Percentiles rank a stretch among this genome's conserved stretches.
phyloP scores from a whole-genome alignment of 805 yeast species.

The Nadsonia fulvescens region DNA sequence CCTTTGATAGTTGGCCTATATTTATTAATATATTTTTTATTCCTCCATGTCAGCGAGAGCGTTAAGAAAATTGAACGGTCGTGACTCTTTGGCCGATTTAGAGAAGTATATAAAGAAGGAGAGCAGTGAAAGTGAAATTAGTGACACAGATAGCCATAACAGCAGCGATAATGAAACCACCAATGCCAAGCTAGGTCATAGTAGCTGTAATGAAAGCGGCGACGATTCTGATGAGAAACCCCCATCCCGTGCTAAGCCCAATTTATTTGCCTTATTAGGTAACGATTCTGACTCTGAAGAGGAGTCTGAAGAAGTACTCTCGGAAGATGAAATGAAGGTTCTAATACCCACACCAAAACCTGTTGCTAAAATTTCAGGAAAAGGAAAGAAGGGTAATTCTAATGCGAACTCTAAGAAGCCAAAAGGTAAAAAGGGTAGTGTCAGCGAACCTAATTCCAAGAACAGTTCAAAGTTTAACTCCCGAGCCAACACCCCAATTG shows the following conservation, averaged over 20 bases:
- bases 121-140: constrained; percentile 1
- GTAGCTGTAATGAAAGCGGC: constrained; percentile 1
- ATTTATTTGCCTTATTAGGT: constrained; percentile 15
- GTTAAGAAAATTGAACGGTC: constrained; percentile 1
- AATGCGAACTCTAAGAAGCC: no score
- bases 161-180: constrained; percentile 4
- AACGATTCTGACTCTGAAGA: constrained; percentile 11
- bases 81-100: not conserved
- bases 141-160: not conserved
- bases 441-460: no score
- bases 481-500: no score
- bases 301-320: constrained; percentile 4
- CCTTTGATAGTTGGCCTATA: no score
- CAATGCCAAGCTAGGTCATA: no score
- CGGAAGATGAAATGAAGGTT: no score
- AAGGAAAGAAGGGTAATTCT: no score
- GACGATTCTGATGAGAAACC: constrained; percentile 2
- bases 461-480: no score
- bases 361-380: constrained; percentile 1
- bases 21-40: no score
- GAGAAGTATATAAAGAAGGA: constrained; percentile 1
- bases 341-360: no score
- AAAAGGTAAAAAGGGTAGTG: no score
- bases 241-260: not conserved
- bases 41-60: not conserved